Conservation (phyloP, 345 rosid genomes). For the Luvunga scandens region DNA sequence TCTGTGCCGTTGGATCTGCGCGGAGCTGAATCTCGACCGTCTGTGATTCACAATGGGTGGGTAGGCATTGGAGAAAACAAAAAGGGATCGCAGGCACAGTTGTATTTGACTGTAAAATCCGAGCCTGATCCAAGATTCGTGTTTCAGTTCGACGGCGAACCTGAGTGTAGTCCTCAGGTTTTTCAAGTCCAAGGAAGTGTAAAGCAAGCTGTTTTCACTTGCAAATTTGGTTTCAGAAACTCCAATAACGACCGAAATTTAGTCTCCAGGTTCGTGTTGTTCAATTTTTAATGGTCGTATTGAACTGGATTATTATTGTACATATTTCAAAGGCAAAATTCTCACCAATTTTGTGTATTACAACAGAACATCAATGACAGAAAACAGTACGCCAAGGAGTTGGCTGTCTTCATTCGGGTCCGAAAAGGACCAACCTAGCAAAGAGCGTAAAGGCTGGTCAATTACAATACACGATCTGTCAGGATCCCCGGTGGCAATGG, state of each 20-base stretch:
- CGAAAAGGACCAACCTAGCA: constrained; percentile 52
- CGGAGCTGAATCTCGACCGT: constrained; percentile 49
- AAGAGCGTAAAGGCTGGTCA: constrained; percentile 95
- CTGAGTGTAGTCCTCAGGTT: constrained; percentile 96
- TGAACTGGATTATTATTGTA: too few species aligned
- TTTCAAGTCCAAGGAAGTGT: constrained; percentile 86
- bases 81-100: constrained; percentile 37
- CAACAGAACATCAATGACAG: constrained; percentile 55
- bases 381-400: constrained; percentile 38
- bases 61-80: constrained; percentile 39
- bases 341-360: background rate
- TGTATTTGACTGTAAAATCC: constrained; percentile 51
- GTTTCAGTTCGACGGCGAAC: constrained; percentile 82
- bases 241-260: constrained; percentile 49
- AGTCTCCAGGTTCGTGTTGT: constrained; percentile 50
- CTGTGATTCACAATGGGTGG: constrained; percentile 77
- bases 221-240: constrained; percentile 79
- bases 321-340: too few species aligned
- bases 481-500: constrained; percentile 95
- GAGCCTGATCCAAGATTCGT: constrained; percentile 93
- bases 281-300: too few species aligned
- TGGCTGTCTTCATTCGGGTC: constrained; percentile 48
- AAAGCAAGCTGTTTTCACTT: constrained; percentile 89
- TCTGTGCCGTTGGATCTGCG: constrained; percentile 58
- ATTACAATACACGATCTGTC: constrained; percentile 90